Base-by-base conservation (phyloP, 768 basidiomycete genomes). In the Suillus cothurnatus region DNA sequence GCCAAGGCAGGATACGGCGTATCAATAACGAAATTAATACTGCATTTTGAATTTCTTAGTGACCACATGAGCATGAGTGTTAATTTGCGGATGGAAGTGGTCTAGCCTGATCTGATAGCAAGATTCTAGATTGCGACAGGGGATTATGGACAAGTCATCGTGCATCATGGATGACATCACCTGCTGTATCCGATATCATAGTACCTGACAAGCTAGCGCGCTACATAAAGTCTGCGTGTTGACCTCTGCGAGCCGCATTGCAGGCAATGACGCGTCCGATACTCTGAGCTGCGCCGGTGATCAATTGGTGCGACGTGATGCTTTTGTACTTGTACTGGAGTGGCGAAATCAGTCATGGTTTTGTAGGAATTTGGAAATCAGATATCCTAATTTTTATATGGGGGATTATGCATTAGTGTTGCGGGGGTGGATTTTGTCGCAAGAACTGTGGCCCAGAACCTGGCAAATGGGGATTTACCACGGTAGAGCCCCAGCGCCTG, bases 261-360 rank as follows among this genome's bases (percentile, higher is more conserved):
- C n/a, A 66, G 11, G 83, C 82, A 47, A 85, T 82, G 39, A 79
- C 81, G 49, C 76, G 76, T 4, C 85, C 85, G 19, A 85, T 82
- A 41, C 84, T 84, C 55, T 78, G 79, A 3, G 80, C 76, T 21
- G 76, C 76, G 19, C 83, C 81, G 0, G 82, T 83, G 41, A 84
- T 71, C 58, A 83, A n/a, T n/a, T n/a, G n/a, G 69, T 9, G 81
- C 82, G 56, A 81, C 75, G 58, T 70, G 61, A 6, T 19, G 61
- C 36, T 41, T 17, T 21, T 60, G 12, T 0, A 23, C 28, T 21
- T 31, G n/a, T 39, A 12, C 45, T 45, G 38, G 39, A 50, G 26
- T 15, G 4, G 26, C 49, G 23, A 26, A 50, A 52, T 52, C 19
- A 31, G 52, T 4, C 28, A 31, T 31, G 19, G 26, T 23, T 14